Percentiles rank a stretch among this genome's conserved stretches.
These are phyloP conservation scores for Circinella minor DNA, from an alignment of 371 early-diverging fungal genomes.

Conservation along the genomic window DNA sequence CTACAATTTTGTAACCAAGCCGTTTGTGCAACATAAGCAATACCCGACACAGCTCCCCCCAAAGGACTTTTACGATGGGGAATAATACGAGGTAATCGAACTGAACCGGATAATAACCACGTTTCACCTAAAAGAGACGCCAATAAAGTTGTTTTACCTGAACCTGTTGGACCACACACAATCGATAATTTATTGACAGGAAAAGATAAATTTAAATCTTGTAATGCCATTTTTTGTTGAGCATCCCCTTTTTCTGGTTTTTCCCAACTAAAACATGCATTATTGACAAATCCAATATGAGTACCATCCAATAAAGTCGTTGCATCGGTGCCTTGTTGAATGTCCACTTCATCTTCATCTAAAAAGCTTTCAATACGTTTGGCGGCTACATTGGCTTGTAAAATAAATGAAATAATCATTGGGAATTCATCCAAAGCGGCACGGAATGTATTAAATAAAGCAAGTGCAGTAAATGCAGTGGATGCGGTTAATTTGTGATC, in stretches of 20 bases:
- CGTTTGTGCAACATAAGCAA: slow-evolving; percentile 83
- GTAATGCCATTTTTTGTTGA: slow-evolving; percentile 41
- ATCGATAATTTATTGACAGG: slow-evolving; percentile 73
- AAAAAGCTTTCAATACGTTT: slow-evolving; percentile 72
- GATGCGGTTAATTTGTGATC: slow-evolving; percentile 62
- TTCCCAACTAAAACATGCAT: slow-evolving; percentile 61
- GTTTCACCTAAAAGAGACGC: slow-evolving; percentile 68
- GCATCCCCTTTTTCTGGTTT: slow-evolving; percentile 20
- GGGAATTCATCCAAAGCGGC: slow-evolving; percentile 76
- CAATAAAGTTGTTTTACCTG: slow-evolving; percentile 81
- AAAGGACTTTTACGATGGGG: slow-evolving; percentile 16
- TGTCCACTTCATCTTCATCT: slow-evolving; percentile 68
- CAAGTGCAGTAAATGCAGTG: slow-evolving; percentile 65
- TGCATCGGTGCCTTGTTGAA: not conserved
- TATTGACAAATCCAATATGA: slow-evolving; percentile 50
- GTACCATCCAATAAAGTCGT: not conserved
- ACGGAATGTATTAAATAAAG: slow-evolving; percentile 67
- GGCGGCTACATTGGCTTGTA: slow-evolving; percentile 74
- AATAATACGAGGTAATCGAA: slow-evolving; percentile 52
- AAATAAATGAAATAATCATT: slow-evolving; percentile 60
- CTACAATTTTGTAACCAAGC: slow-evolving; percentile 87
- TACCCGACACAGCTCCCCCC: slow-evolving; percentile 54
- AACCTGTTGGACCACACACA: slow-evolving; percentile 80
- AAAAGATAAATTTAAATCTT: slow-evolving; percentile 62
- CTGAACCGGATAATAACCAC: slow-evolving; percentile 44